Evolutionary conservation across 31 red algal genomes (phyloP), one percentile per base, ranked within the genome.

Genomic region (Porphyra umbilicalis): DNA sequence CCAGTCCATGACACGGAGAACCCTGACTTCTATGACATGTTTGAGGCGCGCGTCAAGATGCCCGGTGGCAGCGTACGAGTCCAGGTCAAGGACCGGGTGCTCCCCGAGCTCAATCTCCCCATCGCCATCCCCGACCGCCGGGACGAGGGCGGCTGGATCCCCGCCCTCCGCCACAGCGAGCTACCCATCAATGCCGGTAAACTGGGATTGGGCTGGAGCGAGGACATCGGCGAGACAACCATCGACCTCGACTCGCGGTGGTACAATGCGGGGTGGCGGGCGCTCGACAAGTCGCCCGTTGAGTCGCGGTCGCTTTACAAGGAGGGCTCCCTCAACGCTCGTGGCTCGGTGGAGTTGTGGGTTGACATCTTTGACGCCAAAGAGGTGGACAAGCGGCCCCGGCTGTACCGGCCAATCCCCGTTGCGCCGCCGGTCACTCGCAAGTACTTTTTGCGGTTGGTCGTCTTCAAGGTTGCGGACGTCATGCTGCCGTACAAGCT

Each of bases 211-310:
- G 89, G 95, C 6, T 90, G 90, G 89, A 91, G 88, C 8, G 91
- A 94, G 77, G 75, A 84, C 1, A 94, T 97, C 84, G 95, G 95
- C 11, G 95, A 97, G 82, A 97, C 95, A 6, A 84, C 88, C 32
- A 91, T 97, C 33, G 95, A 97, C 57, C 84, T 97, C 33, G 91
- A 93, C 79, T 87, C 88, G 75, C 79, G 95, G 42, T 97, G 95
- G 95, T 97, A 97, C 87, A 97, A 97, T 82, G 86, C 95, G 16
- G 76, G 83, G 74, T 97, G 91, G 91, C 80, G 91, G 44, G 77
- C 83, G 13, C 81, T 97, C 15, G 88, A 83, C 9, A 85, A 78
- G 79, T 88, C 91, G 8, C 95, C 95, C n/a, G 91, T 97, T 10
- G 91, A 97, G 84, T 84, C 84, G n/a, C 68, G 95, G 32, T 84